Evolutionary conservation across 371 early-diverging fungal species (phyloP).

Genomic region (Synchytrium microbalum): DNA sequence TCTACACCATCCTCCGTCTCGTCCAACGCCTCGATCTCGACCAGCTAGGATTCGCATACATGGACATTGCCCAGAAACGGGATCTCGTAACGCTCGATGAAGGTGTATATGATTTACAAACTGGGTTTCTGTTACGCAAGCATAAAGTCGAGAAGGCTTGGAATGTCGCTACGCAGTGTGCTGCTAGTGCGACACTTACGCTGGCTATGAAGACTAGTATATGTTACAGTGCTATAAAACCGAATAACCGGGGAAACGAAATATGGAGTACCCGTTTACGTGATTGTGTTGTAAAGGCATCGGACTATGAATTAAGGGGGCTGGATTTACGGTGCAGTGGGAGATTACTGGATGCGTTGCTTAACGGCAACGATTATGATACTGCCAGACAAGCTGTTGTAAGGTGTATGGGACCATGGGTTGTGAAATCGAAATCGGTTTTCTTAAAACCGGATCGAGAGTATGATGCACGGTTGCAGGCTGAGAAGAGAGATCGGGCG

Average conservation of each 20-base stretch:
- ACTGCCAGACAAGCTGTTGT: neutral
- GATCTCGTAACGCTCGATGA: neutral
- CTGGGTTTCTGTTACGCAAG: neutral
- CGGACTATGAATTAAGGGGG: neutral
- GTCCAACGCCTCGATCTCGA: neutral
- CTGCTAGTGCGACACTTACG: neutral
- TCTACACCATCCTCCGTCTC: neutral
- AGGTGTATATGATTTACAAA: neutral
- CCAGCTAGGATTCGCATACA: neutral
- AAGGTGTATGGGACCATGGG: neutral
- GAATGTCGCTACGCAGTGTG: neutral
- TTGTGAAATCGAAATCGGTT: neutral
- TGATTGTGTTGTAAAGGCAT: neutral
- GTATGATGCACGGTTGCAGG: neutral
- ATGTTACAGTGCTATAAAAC: neutral
- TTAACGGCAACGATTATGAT: neutral
- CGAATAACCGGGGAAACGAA: neutral
- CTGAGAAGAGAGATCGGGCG: neutral
- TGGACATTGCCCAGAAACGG: neutral
- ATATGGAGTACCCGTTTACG: neutral
- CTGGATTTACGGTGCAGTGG: neutral
- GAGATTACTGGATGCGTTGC: neutral
- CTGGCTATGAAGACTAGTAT: neutral
- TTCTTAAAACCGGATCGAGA: neutral
- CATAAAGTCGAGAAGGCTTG: neutral